Base-by-base conservation (phyloP, 768 basidiomycete species). In the Leccinum uliginosum region DNA sequence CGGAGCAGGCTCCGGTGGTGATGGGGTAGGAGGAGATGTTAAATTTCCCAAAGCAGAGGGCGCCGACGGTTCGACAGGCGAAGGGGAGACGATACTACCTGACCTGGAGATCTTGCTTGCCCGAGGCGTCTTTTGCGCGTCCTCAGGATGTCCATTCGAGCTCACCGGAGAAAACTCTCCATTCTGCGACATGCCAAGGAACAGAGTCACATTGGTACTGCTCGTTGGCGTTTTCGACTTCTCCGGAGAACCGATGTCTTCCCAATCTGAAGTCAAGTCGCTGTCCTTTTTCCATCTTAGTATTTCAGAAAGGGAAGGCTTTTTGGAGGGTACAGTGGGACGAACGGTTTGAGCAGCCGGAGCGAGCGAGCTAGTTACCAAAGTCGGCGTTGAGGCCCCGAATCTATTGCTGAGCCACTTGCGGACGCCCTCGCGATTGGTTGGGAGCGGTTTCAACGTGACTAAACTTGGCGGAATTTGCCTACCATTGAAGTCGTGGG, bases 391-490 rank as follows among this genome's bases (percentile, higher is more conserved):
- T 32, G 75, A 76, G 2, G 80, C 74, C 7, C 80, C 72, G 56
- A 82, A 81, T 69, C 83, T 84, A 47, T 70, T 83, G 61, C 76
- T 86, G 45, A 91, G 69, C 90, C 90, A 92, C 63, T 87, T 89
- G 70, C 84, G 86, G 24, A 91, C 90, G 23, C 85, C 89, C 52
- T 89, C 85, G 19, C 88, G 77, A 19, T 83, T 89, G 69, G 83
- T 89, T 1, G 90, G 90, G 48, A 92, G 74, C 78, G 38, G 71
- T 67, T 65, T 73, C 71, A 58, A 71, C 64, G 61, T 73, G 71
- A 59, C 74, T 71, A 61, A 71, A 45, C 62, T 65, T 23, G 76
- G 64, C 8, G 76, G 72, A 52, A 72, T 62, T 34, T 68, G 68
- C 27, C 60, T 67, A 24, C 73, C 57, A 51, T 73, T 72, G 64